phyloP scores from a whole-genome alignment of 805 yeast species.

The Cyberlindnera meyerae region DNA sequence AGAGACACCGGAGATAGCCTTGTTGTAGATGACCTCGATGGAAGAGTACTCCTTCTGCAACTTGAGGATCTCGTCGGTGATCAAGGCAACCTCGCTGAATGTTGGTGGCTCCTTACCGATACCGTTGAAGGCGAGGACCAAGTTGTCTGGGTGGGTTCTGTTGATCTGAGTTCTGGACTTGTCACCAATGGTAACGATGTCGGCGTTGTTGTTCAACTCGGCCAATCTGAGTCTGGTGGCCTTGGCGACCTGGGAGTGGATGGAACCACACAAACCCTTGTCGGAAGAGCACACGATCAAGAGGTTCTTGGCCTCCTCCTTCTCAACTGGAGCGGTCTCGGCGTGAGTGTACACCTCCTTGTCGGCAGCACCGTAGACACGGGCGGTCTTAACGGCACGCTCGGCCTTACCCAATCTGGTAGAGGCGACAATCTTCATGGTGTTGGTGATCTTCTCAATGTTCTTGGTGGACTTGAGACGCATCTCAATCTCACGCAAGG shows the following conservation, averaged over 20 bases:
- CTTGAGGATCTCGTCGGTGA: conserved; percentile 75
- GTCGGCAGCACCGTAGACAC: conserved; percentile 79
- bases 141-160: conserved; percentile 69
- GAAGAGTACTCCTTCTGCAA: conserved; percentile 58
- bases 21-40: conserved; percentile 81
- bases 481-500: conserved; percentile 96
- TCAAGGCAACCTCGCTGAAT: conserved; percentile 81
- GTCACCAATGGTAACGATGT: conserved; percentile 89
- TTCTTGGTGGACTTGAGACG: conserved; percentile 98
- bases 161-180: conserved; percentile 83
- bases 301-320: conserved; percentile 52
- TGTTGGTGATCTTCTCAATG: conserved; percentile 98
- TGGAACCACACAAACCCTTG: conserved; percentile 98
- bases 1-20: conserved; percentile 80
- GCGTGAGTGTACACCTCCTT: conserved; percentile 73
- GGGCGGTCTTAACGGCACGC: conserved; percentile 85
- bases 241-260: conserved; percentile 92
- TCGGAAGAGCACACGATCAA: conserved; percentile 89
- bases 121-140: conserved; percentile 79
- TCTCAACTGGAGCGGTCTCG: conserved; percentile 60
- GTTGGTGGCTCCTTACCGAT: conserved; percentile 97
- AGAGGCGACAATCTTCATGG: conserved; percentile 99
- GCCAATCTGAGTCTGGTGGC: conserved; percentile 66
- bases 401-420: conserved; percentile 95
- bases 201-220: conserved; percentile 57